These are phyloP conservation scores for Byssothecium circinans DNA, from an alignment of 2,329 filamentous ascomycete species.

Conservation along the genomic window DNA sequence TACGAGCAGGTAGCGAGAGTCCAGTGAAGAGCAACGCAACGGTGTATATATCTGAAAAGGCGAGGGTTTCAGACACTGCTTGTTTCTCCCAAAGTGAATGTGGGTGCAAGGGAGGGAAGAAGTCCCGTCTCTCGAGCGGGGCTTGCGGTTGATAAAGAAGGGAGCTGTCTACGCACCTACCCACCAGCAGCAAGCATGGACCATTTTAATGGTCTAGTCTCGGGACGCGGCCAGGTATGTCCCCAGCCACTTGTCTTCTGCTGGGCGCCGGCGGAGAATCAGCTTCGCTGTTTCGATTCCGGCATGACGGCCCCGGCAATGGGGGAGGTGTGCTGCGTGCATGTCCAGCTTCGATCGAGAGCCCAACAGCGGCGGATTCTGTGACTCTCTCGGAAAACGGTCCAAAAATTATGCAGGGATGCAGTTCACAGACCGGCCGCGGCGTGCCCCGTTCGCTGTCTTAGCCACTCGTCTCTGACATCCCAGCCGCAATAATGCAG, in stretches of 20 bases:
- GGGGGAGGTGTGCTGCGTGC: not conserved
- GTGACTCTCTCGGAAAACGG: not conserved
- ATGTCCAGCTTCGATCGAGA: not conserved
- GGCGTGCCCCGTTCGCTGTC: no score
- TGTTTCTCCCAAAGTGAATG: slow-evolving; percentile 31
- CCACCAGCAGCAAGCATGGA: slow-evolving; percentile 7
- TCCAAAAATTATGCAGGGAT: slow-evolving; percentile 8
- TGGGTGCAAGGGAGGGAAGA: slow-evolving; percentile 19
- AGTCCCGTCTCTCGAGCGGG: not conserved
- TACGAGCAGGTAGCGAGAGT: slow-evolving; percentile 6
- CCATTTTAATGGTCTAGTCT: slow-evolving; percentile 1
- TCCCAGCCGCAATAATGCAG: no score
- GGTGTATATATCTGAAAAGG: slow-evolving; percentile 3
- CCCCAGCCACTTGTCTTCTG: not conserved
- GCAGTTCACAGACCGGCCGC: not conserved
- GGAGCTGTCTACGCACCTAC: slow-evolving; percentile 8
- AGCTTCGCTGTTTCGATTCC: not conserved
- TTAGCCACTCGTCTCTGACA: no score
- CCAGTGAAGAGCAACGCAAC: not conserved
- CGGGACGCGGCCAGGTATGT: not conserved
- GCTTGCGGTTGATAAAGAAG: not conserved
- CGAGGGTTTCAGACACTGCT: not conserved
- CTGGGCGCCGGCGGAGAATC: not conserved
- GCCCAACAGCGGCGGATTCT: not conserved
- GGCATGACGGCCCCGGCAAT: not conserved